Evolutionary conservation across 805 yeast species (phyloP).

Genomic region (Ogataea methanolica): DNA sequence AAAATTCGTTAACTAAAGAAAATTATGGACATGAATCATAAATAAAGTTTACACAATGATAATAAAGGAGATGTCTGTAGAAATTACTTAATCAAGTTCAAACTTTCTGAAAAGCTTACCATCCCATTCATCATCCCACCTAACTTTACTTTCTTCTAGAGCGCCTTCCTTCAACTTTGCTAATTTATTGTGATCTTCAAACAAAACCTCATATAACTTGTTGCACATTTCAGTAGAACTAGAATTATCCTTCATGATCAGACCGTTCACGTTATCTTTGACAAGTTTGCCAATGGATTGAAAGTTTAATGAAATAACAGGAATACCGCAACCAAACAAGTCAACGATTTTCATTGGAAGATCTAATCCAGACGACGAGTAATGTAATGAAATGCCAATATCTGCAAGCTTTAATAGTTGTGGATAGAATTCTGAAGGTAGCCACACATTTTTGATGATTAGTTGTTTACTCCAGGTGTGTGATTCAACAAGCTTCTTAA

Average conservation of each 20-base stretch:
- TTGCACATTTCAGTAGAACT: slow-evolving; percentile 42
- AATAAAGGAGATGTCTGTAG: neutral
- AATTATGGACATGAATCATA: neutral
- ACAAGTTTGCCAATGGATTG: slow-evolving; percentile 79
- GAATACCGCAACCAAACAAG: slow-evolving; percentile 93
- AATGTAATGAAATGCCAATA: slow-evolving; percentile 83
- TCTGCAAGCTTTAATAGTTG: slow-evolving; percentile 70
- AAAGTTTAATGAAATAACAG: slow-evolving; percentile 76
- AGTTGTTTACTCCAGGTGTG: slow-evolving; percentile 43
- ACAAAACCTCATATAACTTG: slow-evolving; percentile 29
- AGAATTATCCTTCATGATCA: slow-evolving; percentile 37
- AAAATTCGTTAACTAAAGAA: slow-evolving; percentile 5
- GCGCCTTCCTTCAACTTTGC: slow-evolving; percentile 62
- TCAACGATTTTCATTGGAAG: slow-evolving; percentile 97
- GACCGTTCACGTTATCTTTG: slow-evolving; percentile 63
- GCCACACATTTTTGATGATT: slow-evolving; percentile 66
- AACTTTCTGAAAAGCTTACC: slow-evolving; percentile 35
- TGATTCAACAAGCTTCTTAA: slow-evolving; percentile 20
- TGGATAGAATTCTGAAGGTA: slow-evolving; percentile 76
- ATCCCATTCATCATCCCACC: slow-evolving; percentile 82
- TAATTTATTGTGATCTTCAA: slow-evolving; percentile 21
- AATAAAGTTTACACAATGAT: neutral
- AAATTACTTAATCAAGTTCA: slow-evolving; percentile 2
- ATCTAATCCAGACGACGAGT: slow-evolving; percentile 89
- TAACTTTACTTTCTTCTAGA: slow-evolving; percentile 52